Conservation (phyloP, 129 eudicot species). For the Flaveria robusta region DNA sequence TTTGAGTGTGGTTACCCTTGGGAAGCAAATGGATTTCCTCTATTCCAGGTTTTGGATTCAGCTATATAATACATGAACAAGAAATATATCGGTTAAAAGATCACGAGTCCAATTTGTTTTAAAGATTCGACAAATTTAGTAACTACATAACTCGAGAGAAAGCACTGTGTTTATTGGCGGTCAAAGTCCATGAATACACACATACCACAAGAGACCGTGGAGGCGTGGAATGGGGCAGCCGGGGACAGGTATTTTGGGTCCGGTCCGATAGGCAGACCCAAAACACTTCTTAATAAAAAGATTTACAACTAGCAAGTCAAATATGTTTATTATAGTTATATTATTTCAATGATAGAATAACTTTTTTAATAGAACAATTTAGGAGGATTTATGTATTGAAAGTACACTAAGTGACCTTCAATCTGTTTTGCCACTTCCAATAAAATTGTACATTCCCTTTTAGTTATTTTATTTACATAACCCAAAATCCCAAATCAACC, state of each 20-base stretch:
- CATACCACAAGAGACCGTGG: conserved; percentile 3
- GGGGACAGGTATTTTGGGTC: not conserved
- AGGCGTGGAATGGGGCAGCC: not conserved
- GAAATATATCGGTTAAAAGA: not conserved
- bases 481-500: conserved; percentile 8
- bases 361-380: not conserved
- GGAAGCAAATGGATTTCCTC: conserved; percentile 42
- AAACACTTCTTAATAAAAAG: not conserved
- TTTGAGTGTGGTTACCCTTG: conserved; percentile 43
- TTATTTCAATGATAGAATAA: not conserved
- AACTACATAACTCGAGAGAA: conserved; percentile 4
- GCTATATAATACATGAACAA: conserved; percentile 33
- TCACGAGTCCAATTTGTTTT: not conserved
- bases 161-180: conserved; percentile 16
- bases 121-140: not conserved
- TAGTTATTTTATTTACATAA: not conserved
- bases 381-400: not conserved
- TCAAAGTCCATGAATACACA: conserved; percentile 4
- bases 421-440: not conserved
- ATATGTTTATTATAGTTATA: not conserved
- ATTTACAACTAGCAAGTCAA: not conserved
- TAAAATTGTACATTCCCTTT: not conserved
- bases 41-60: conserved; percentile 51
- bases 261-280: not conserved
- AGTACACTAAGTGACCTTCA: not conserved